Percentiles rank a stretch among this genome's conserved stretches.
Evolutionary conservation across 2,329 filamentous ascomycete species (phyloP).

Genomic region (Neonectria sp.): DNA sequence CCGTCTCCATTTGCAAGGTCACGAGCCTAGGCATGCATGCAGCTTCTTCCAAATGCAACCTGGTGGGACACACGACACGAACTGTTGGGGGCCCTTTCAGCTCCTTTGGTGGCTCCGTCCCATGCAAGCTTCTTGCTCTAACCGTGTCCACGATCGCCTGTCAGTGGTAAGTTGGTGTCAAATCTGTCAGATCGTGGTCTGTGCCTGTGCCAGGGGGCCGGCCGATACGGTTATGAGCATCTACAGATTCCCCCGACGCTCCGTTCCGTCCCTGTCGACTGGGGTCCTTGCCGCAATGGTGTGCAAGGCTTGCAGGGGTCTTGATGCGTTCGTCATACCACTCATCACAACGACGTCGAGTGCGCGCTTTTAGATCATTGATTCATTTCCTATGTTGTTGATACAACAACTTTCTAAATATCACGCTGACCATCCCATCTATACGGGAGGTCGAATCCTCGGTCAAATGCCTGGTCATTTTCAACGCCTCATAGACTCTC

Average conservation of each 20-base stretch:
- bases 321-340: not conserved
- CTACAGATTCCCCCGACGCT: not conserved
- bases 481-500: slow-evolving; percentile 2
- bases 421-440: not conserved
- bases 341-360: not conserved
- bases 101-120: not conserved
- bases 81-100: not conserved
- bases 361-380: not conserved
- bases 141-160: not conserved
- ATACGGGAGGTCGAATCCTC: not conserved
- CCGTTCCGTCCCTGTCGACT: not conserved
- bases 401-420: not conserved
- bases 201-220: not conserved
- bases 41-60: not conserved
- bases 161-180: not conserved
- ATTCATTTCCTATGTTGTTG: not conserved
- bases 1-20: no score
- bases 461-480: not conserved
- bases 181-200: not conserved
- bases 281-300: no score
- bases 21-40: no score
- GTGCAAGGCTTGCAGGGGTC: not conserved
- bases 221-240: not conserved
- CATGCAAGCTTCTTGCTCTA: not conserved
- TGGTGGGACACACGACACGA: not conserved